Percentiles rank a stretch among this genome's conserved stretches.
Evolutionary conservation across 768 basidiomycete species (phyloP).

Genomic region (Agrocybe praecox): DNA sequence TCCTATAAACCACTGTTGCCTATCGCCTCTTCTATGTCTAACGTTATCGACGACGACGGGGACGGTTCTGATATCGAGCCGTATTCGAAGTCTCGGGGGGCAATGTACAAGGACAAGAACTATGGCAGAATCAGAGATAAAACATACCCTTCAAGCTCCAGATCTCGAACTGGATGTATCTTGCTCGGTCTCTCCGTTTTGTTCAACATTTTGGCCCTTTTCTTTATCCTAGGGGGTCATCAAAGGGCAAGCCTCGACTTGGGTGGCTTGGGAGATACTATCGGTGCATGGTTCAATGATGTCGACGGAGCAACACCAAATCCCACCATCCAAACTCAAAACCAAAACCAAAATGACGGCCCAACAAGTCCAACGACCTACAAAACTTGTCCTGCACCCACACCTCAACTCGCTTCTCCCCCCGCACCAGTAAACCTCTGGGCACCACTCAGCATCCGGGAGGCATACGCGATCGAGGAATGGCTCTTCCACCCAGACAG

Average conservation of each 20-base stretch:
- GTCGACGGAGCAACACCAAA: constrained; percentile 8
- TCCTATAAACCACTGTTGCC: no score
- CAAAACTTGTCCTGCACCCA: constrained; percentile 32
- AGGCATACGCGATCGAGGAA: constrained; percentile 41
- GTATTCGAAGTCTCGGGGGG: no score
- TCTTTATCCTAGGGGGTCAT: constrained; percentile 7
- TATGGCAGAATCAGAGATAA: no score
- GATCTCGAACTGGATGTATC: background rate
- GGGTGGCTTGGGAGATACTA: background rate
- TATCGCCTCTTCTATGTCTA: no score
- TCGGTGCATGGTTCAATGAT: background rate
- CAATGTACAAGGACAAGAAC: no score
- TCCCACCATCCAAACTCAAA: no score
- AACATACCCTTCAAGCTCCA: no score
- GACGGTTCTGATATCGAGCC: no score
- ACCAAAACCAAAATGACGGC: background rate
- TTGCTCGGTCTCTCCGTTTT: constrained; percentile 13
- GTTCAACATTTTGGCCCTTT: constrained; percentile 15
- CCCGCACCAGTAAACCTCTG: constrained; percentile 52
- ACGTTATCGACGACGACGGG: no score
- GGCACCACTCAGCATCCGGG: constrained; percentile 48
- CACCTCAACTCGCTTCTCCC: constrained; percentile 33
- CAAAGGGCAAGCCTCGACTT: constrained; percentile 9
- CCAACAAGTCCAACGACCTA: background rate
- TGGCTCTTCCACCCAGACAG: constrained; percentile 48